Evolutionary conservation across 495 filamentous ascomycete species (phyloP), one percentile per base, ranked within the genome.

Genomic region (Aspergillus homomorphus): DNA sequence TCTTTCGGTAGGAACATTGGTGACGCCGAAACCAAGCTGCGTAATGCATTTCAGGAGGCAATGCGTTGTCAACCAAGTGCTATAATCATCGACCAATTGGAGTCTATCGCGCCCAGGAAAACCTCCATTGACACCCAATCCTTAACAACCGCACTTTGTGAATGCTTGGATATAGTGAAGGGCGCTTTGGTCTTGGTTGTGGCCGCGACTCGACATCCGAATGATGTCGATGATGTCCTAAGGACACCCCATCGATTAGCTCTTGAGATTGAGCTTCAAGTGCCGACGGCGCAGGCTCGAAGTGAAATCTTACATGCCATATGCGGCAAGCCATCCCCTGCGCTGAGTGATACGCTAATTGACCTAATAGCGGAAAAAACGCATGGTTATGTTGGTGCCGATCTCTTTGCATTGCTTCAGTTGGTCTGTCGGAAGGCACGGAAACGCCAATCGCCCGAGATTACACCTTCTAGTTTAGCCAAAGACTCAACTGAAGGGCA

Each of bases 81-180:
- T 5, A 80, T 98, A 28, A 74, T 96, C 15, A 87, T 97, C 42
- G 92, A 97, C 67, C 80, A 91, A 56, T 71, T 97, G 26, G 89
- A 96, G 51, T 78, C 78, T 53, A 73, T 96, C 23, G 88, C 90
- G 49, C 83, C 84, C 15, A 91, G 87, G 51, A 70, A 75, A 56
- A 69, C 72, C 4, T 66, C 72, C n/a, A 24, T 71, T 5, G 73
- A 81, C 10, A 74, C 71, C 5, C 62, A 67, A 19, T 71, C 71
- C 4, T 53, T 79, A 18, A 69, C 70, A 1, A 62, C 72, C 14
- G 63, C 71, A 24, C 62, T 88, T 5, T 76, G 73, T 38, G 66
- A 74, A 60, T 69, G 74, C 45, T 64, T 83, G 48, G 77, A 82
- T 33, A 60, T 66, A 23, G 66, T 82, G 19, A 71, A 70, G 42